phyloP scores from a whole-genome alignment of 768 basidiomycete species.

The Boletus bicolor region DNA sequence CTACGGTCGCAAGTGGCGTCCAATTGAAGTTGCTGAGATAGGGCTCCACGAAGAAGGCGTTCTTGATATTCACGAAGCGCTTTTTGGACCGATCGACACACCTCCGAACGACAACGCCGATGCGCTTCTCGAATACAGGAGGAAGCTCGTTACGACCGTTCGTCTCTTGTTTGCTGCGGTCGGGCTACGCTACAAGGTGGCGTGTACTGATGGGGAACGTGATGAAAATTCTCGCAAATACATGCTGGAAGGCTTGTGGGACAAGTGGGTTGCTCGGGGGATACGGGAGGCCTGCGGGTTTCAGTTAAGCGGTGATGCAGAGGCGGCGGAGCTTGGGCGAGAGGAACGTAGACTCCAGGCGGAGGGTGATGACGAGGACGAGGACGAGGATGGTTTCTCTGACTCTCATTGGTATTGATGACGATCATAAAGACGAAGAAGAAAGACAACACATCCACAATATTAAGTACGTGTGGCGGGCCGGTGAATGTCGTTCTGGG shows the following conservation, averaged over 20 bases:
- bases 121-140: background rate
- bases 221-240: background rate
- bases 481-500: too few species aligned
- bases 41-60: constrained; percentile 8
- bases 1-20: background rate
- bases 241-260: constrained; percentile 11
- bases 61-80: constrained; percentile 5
- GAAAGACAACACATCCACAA: too few species aligned
- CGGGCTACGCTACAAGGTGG: constrained; percentile 7
- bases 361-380: background rate
- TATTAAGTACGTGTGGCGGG: too few species aligned
- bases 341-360: background rate
- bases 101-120: background rate
- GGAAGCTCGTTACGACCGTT: constrained; percentile 4
- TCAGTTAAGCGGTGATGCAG: background rate
- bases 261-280: constrained; percentile 12
- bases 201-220: constrained; percentile 9
- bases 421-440: too few species aligned
- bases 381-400: background rate
- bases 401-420: background rate
- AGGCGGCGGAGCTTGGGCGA: background rate
- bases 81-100: constrained; percentile 9
- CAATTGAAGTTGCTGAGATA: background rate
- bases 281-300: constrained; percentile 15
- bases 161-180: constrained; percentile 10